Evolutionary conservation across 2,329 filamentous ascomycete species (phyloP), one percentile per base, ranked within the genome.

Genomic region (Talaromyces sp.): DNA sequence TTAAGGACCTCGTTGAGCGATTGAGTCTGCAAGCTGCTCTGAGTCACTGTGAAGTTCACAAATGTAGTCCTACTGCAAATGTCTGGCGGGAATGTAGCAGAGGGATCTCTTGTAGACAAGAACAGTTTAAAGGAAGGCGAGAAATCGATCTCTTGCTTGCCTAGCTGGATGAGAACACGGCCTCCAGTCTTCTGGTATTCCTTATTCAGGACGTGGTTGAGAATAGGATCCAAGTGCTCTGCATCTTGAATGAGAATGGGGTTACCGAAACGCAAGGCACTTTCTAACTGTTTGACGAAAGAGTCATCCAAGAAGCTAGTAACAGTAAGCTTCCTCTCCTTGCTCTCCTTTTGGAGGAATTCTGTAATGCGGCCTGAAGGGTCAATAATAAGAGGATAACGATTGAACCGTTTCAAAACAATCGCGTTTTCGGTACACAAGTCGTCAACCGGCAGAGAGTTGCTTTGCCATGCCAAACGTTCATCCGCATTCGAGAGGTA

Each of bases 361-460:
- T 99, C 95, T 0, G 92, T 95, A 25, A 93, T 92, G 66, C 95
- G 87, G 49, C 95, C 95, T 15, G 95, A 98, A 1, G 96, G 96
- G 75, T 99, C 95, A 73, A 99, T 96, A 75, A 99, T 98, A 63
- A 99, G 85, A 52, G 96, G 95, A 75, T 99, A 99, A 65, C 95
- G 87, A 80, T 99, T 99, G 87, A 97, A 99, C 62, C 95, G 88
- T 81, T 98, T 92, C 64, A 99, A 85, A 67, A 99, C 89, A 71
- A 99, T 97, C 52, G 96, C 95, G 71, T 99, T 99, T 77, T 99
- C 95, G 0, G 95, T 99, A 82, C 95, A 99, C 47, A 99, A 85
- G 72, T 99, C 95, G 73, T 99, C 95, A 4, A 97, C 93, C 2
- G 96, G 95, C 56, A 99, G 81, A 17, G 89, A 89, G 73, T 99